These are phyloP conservation scores for Herpetomonas tarakana DNA, from an alignment of 208 protist species.

Conservation along the genomic window DNA sequence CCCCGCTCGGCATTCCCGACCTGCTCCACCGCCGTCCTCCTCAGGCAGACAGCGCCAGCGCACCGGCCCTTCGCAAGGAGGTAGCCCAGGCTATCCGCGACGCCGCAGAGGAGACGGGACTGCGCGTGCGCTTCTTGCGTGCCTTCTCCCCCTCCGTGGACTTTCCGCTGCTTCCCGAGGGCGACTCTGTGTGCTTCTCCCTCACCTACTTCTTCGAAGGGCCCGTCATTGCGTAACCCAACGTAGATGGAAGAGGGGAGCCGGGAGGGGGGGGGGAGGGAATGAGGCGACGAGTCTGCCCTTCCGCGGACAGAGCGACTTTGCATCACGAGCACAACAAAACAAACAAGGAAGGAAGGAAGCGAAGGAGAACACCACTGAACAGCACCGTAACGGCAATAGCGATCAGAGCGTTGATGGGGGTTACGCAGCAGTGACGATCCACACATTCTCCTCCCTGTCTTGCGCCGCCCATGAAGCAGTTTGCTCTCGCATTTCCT, in stretches of 20 bases:
- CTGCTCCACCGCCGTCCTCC: constrained; percentile 19
- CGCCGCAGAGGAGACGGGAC: constrained; percentile 18
- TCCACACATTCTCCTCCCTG: no score
- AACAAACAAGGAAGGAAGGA: no score
- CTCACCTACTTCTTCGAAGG: constrained; percentile 26
- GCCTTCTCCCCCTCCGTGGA: constrained; percentile 41
- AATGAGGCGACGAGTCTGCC: not conserved
- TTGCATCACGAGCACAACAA: not conserved
- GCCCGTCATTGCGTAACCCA: constrained; percentile 5
- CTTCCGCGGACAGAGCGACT: not conserved
- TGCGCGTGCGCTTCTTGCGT: constrained; percentile 28
- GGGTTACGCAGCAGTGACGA: no score
- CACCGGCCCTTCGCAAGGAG: constrained; percentile 7
- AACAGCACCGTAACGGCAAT: no score
- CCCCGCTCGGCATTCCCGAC: constrained; percentile 61
- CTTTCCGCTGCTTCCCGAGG: constrained; percentile 25
- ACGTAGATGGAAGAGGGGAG: not conserved
- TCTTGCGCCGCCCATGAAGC: no score
- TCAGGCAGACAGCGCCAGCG: not conserved
- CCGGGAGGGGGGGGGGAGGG: not conserved
- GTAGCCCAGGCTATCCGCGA: constrained; percentile 16
- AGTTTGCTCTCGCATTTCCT: no score
- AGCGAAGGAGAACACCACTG: no score
- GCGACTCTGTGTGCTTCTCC: constrained; percentile 29
- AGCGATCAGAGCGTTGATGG: no score